A percentile compares a stretch with the other conserved stretches of the same genome.
These are phyloP conservation scores for Punica granatum DNA, from an alignment of 345 rosid species.

Conservation along the genomic window DNA sequence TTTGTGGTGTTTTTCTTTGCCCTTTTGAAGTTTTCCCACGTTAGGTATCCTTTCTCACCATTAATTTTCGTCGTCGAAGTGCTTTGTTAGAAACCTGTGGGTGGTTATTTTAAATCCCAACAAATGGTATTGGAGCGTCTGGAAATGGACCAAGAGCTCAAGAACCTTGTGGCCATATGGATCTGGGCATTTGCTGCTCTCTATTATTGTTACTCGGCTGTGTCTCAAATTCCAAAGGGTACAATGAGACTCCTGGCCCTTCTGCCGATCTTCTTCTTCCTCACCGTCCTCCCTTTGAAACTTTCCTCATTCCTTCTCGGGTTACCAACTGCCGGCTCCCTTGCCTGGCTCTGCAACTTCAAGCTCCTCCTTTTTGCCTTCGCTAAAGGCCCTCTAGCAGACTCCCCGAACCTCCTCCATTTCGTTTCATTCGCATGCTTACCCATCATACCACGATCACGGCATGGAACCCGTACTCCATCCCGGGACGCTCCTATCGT, in stretches of 20 bases:
- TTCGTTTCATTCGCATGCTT: slow-evolving; percentile 48
- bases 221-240: slow-evolving; percentile 35
- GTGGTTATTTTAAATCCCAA: too few species aligned
- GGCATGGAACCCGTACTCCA: slow-evolving; percentile 4
- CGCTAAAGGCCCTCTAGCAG: slow-evolving; percentile 10
- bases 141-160: slow-evolving; percentile 30
- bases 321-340: slow-evolving; percentile 32
- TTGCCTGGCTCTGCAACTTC: slow-evolving; percentile 52
- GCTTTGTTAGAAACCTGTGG: too few species aligned
- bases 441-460: slow-evolving; percentile 37
- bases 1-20: too few species aligned
- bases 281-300: slow-evolving; percentile 41
- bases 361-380: slow-evolving; percentile 25
- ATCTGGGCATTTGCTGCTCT: slow-evolving; percentile 26
- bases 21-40: too few species aligned
- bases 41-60: too few species aligned
- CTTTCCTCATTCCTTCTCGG: slow-evolving; percentile 27
- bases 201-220: slow-evolving; percentile 36
- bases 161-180: slow-evolving; percentile 44
- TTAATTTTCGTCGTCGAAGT: too few species aligned
- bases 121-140: too few species aligned
- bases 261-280: slow-evolving; percentile 35
- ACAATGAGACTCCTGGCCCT: slow-evolving; percentile 39
- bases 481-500: too few species aligned
- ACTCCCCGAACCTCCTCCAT: slow-evolving; percentile 19